Evolutionary conservation across 2,329 filamentous ascomycete species (phyloP).

Genomic region (Fusarium paranaense): DNA sequence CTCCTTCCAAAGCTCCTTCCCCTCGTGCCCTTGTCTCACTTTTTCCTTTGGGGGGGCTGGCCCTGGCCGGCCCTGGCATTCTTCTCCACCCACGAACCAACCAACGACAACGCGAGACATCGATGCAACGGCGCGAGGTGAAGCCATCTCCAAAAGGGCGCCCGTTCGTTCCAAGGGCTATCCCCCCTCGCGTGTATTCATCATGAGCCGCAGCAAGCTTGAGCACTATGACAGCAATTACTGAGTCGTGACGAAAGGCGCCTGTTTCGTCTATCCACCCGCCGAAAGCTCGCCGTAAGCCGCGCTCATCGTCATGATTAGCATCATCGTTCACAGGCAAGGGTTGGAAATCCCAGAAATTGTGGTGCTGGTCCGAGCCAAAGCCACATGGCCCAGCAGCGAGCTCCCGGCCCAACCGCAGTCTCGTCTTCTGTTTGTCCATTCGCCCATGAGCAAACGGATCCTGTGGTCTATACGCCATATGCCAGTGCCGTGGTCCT

Average conservation of each 20-base stretch:
- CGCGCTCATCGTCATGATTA: slow-evolving; percentile 19
- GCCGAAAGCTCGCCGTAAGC: not conserved
- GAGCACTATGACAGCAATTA: slow-evolving; percentile 12
- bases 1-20: slow-evolving; percentile 21
- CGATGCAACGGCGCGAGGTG: slow-evolving; percentile 38
- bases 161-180: slow-evolving; percentile 24
- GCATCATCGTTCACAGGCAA: slow-evolving; percentile 24
- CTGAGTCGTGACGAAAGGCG: slow-evolving; percentile 27
- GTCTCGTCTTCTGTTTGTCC: slow-evolving; percentile 15
- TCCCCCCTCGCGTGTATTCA: slow-evolving; percentile 25
- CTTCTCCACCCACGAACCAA: slow-evolving; percentile 40
- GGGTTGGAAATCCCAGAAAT: slow-evolving; percentile 24
- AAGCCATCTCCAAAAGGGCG: slow-evolving; percentile 42
- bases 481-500: slow-evolving; percentile 26
- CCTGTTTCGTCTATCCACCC: slow-evolving; percentile 22
- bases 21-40: slow-evolving; percentile 40
- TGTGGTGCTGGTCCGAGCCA: slow-evolving; percentile 17
- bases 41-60: slow-evolving; percentile 10
- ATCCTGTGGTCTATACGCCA: slow-evolving; percentile 9
- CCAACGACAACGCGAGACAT: slow-evolving; percentile 43
- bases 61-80: slow-evolving; percentile 34
- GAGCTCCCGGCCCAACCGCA: slow-evolving; percentile 6
- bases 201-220: slow-evolving; percentile 21
- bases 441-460: not conserved
- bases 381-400: slow-evolving; percentile 35